phyloP scores from a whole-genome alignment of 768 basidiomycete species.

The Steccherinum ochraceum region DNA sequence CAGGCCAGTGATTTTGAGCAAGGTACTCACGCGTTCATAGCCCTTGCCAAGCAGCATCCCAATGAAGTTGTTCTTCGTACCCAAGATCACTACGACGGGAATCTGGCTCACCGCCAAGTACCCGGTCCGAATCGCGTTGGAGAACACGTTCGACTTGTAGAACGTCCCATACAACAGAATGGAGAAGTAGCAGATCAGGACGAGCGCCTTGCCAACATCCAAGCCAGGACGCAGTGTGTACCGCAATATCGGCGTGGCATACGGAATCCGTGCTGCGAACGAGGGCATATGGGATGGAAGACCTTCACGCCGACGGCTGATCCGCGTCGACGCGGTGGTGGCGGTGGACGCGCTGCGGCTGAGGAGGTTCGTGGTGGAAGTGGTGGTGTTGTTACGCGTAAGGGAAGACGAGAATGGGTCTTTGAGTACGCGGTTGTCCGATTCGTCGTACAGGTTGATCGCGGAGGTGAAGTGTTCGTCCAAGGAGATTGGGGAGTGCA shows the following conservation, averaged over 20 bases:
- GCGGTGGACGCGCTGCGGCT: not conserved
- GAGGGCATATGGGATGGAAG: not conserved
- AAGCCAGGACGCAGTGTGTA: constrained; percentile 37
- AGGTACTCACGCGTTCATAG: constrained; percentile 53
- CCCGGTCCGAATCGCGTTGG: constrained; percentile 40
- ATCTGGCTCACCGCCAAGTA: constrained; percentile 57
- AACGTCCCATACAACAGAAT: constrained; percentile 42
- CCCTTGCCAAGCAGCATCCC: constrained; percentile 52
- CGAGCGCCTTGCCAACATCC: constrained; percentile 37
- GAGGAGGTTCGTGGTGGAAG: not conserved
- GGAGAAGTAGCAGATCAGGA: constrained; percentile 35
- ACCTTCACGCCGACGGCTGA: not conserved
- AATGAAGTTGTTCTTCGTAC: constrained; percentile 63
- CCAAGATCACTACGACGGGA: constrained; percentile 58
- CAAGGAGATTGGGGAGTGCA: not conserved
- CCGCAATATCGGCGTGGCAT: not conserved
- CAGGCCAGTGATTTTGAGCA: not conserved
- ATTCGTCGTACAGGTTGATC: not conserved
- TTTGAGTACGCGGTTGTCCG: not conserved
- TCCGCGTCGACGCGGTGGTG: not conserved
- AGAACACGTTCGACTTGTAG: constrained; percentile 45
- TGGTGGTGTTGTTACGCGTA: not conserved
- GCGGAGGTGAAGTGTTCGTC: not conserved
- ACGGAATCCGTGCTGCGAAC: not conserved
- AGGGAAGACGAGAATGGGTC: not conserved